Base-by-base conservation (phyloP, 78 protist genomes). In the Capsaspora owczarzaki region DNA sequence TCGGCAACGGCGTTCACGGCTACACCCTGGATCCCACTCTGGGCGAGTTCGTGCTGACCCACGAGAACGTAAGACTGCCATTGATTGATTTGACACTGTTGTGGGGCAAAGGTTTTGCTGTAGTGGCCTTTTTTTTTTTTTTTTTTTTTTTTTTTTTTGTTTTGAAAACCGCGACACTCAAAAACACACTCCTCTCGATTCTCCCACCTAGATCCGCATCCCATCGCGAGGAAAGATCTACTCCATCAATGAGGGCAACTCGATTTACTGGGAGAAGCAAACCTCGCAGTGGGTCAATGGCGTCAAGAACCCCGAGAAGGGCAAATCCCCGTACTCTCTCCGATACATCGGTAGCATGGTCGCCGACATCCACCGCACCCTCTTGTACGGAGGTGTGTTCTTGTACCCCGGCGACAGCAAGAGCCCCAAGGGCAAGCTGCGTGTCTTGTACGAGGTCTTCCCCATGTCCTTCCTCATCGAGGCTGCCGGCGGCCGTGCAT, bases 311-410 rank as follows among this genome's bases (percentile, higher is more conserved):
- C 72, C 72, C n/a, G 10, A 29, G 41, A 63, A 63, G 12, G 72
- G 41, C n/a, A n/a, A n/a, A n/a, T 33, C 42, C 72, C 43, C 35
- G 27, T 92, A 86, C 43, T 82, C 93, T 0, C 42, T 85, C 22
- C 84, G 98, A 51, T 96, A 96, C 81, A 86, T 96, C 20, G 98
- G 98, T n/a, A 41, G 81, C 47, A 92, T 95, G 98, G 98, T 95
- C 12, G 93, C 94, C 53, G 99, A 96, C 61, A 88, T 96, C 27
- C 98, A 96, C 89, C 85, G 99, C 44, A 96, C 97, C 2, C 83
- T 95, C 25, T 85, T 95, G 35, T 92, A 95, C 80, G 99, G 99
- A 0, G 99, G 99, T 66, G 84, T 96, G 74, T 96, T 92, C 80
- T 76, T 90, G 90, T 95, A 94, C 83, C 98, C 98, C 29, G 96